phyloP scores from a whole-genome alignment of 495 filamentous ascomycete genomes.

The Beverwykella pulmonaria region DNA sequence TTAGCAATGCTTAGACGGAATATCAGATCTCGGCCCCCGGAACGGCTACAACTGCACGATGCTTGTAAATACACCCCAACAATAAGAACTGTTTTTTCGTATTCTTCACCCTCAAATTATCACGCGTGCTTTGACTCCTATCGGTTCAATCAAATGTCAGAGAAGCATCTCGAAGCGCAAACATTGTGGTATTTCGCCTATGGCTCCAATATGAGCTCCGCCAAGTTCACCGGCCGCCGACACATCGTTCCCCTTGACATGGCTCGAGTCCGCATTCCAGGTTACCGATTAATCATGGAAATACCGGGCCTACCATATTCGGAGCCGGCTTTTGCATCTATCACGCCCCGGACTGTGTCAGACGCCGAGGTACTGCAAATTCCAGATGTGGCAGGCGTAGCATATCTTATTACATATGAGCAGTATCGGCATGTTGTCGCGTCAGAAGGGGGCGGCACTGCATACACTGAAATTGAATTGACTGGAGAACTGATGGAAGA shows the following conservation, averaged over 20 bases:
- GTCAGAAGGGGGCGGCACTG: slow-evolving; percentile 17
- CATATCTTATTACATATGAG: slow-evolving; percentile 7
- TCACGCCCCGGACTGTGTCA: not conserved
- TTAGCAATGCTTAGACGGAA: too few species aligned
- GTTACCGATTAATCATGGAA: slow-evolving; percentile 2
- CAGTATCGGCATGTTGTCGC: slow-evolving; percentile 9
- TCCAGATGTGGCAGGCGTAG: not conserved
- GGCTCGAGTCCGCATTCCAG: slow-evolving; percentile 1
- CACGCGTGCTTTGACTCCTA: too few species aligned
- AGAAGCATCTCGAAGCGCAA: not conserved
- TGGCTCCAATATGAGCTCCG: slow-evolving; percentile 19
- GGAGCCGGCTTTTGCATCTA: slow-evolving; percentile 9
- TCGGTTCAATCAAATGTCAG: not conserved
- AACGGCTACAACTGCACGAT: too few species aligned
- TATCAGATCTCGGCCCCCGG: too few species aligned
- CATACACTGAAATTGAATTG: slow-evolving; percentile 7
- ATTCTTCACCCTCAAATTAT: too few species aligned
- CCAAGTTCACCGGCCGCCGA: slow-evolving; percentile 22
- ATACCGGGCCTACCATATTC: slow-evolving; percentile 19
- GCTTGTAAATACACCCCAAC: too few species aligned
- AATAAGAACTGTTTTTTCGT: too few species aligned
- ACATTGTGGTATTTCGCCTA: slow-evolving; percentile 22
- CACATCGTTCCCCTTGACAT: slow-evolving; percentile 4
- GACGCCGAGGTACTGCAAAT: not conserved
- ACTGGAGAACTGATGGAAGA: not conserved